Conservation (phyloP, 192 early-diverging fungal species). For the Anaeromyces robustus region DNA sequence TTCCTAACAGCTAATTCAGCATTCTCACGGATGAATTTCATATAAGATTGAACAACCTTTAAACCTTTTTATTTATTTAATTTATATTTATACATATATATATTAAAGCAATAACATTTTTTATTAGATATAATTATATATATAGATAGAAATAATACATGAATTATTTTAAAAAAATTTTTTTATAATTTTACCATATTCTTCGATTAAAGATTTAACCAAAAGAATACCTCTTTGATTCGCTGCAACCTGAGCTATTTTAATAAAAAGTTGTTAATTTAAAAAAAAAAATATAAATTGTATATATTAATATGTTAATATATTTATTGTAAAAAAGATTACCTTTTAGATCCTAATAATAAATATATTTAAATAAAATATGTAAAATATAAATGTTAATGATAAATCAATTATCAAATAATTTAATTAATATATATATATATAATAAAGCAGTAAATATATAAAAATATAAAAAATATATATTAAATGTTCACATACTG, state of each 20-base stretch:
- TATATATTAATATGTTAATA: background rate
- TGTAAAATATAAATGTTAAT: too few species aligned
- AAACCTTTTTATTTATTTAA: constrained; percentile 15
- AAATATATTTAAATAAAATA: too few species aligned
- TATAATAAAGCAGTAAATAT: too few species aligned
- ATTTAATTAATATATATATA: background rate
- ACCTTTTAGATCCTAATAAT: too few species aligned
- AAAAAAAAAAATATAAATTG: background rate
- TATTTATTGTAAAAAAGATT: background rate
- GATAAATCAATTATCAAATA: too few species aligned
- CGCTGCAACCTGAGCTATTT: constrained; percentile 82
- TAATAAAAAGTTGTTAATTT: background rate
- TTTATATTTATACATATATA: background rate
- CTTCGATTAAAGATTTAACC: constrained; percentile 59
- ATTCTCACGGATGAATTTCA: constrained; percentile 78
- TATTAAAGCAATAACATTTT: too few species aligned
- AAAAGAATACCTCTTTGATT: constrained; percentile 85
- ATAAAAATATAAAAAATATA: too few species aligned
- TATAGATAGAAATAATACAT: too few species aligned
- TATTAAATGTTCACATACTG: constrained; percentile 4
- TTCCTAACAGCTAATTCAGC: constrained; percentile 72
- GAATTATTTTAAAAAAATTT: too few species aligned
- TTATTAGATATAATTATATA: too few species aligned
- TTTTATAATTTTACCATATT: constrained; percentile 35
- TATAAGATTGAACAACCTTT: constrained; percentile 84